These are phyloP conservation scores for Acidomyces sp. DNA, from an alignment of 495 filamentous ascomycete species.

Conservation along the genomic window DNA sequence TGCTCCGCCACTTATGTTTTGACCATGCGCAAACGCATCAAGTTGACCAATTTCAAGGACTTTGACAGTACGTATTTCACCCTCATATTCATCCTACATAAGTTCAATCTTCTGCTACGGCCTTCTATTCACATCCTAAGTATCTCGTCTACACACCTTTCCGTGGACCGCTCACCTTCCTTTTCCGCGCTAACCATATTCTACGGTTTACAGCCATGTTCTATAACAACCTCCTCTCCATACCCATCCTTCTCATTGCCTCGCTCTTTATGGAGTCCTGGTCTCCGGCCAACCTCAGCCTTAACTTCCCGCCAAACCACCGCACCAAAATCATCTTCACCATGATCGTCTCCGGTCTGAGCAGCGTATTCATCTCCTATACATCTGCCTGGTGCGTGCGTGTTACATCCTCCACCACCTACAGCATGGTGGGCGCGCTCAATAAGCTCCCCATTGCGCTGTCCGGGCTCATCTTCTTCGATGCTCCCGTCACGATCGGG, in stretches of 20 bases:
- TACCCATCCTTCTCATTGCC: conserved; percentile 74
- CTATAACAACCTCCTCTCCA: conserved; percentile 98
- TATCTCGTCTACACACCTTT: background rate
- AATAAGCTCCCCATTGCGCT: conserved; percentile 96
- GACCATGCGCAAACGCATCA: conserved; percentile 95
- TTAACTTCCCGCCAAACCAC: conserved; percentile 71
- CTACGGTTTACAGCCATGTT: conserved; percentile 57
- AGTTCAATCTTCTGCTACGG: too few relatives aligned
- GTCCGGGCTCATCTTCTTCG: conserved; percentile 85
- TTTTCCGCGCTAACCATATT: background rate
- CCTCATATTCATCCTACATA: too few relatives aligned
- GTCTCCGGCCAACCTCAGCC: conserved; percentile 67
- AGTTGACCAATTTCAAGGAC: conserved; percentile 99
- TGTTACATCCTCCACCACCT: conserved; percentile 89
- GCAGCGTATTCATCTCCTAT: conserved; percentile 96
- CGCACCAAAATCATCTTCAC: conserved; percentile 62
- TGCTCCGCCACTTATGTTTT: conserved; percentile 85
- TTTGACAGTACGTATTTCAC: conserved; percentile 71
- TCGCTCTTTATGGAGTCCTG: conserved; percentile 84
- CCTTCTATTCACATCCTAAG: too few relatives aligned
- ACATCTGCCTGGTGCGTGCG: conserved; percentile 97
- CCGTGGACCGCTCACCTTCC: background rate
- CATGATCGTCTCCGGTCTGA: conserved; percentile 90
- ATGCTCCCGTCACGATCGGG: conserved; percentile 83
- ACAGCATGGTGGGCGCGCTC: conserved; percentile 93